Evolutionary conservation across 2,329 filamentous ascomycete genomes (phyloP), one percentile per base, ranked within the genome.

Genomic region (Apiospora sp.): DNA sequence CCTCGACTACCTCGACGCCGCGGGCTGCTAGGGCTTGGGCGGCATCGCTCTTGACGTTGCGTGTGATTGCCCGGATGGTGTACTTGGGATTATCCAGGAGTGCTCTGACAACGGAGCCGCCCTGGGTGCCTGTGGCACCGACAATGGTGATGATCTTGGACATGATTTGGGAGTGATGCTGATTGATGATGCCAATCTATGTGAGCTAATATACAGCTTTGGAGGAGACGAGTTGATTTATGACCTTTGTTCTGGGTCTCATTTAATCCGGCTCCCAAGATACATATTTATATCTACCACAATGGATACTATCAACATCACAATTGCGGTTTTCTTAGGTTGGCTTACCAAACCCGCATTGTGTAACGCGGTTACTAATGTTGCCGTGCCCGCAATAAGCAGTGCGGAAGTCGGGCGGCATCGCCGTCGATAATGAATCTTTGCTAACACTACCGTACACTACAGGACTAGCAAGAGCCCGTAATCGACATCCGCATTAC

Each of bases 91-190:
- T 54, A 3, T 72, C 37, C 27, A 73, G 19, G 54, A 78, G 75
- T 1, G 73, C 73, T 19, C 51, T 71, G 48, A 74, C 74, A 14
- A 78, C 75, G 22, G 75, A 76, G n/a, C 68, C 73, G 0, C 77
- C 77, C 54, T 78, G 77, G 30, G 68, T 72, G 49, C 76, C 76
- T 12, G 76, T 78, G 58, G 75, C 72, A 4, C 76, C 76, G n/a
- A 78, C 51, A 3, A 78, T 69, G 22, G 73, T 73, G 24, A 78
- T 75, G 43, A 70, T 72, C 43, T 76, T 76, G n/a, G 16, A 1
- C 49, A 71, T 72, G 67, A n/a, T 14, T 13, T 4, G n/a, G 8
- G 48, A 19, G 22, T 48, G 44, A 8, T 48, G 44, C 16, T 16
- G 22, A 2, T 22, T 22, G 44, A 16, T 2, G 22, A 16, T 48